Evolutionary conservation across 257 asterid genomes (phyloP).

Genomic region (Solanum neorickii): DNA sequence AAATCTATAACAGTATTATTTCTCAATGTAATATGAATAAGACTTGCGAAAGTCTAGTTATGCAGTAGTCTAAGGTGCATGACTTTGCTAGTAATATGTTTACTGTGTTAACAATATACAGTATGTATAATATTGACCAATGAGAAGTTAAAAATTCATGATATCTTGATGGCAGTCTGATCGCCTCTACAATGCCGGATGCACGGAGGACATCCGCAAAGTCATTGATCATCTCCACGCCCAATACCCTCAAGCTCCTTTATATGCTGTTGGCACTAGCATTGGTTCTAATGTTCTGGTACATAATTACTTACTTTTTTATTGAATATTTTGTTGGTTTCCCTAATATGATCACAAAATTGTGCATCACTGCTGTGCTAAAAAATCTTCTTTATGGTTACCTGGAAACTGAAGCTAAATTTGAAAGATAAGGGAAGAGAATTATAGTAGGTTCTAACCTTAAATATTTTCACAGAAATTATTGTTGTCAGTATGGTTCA

Average conservation of each 20-base stretch:
- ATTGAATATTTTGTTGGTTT: background rate
- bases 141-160: background rate
- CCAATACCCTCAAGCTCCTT: slow-evolving; percentile 47
- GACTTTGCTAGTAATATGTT: background rate
- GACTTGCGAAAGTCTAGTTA: background rate
- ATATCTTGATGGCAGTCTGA: slow-evolving; percentile 41
- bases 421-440: background rate
- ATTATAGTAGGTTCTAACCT: background rate
- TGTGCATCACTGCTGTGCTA: background rate
- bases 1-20: background rate
- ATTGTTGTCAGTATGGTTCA: background rate
- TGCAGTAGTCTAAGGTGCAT: background rate
- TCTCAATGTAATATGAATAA: background rate
- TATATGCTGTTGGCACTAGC: slow-evolving; percentile 66
- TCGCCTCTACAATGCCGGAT: slow-evolving; percentile 77
- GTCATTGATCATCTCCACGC: slow-evolving; percentile 45
- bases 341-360: background rate
- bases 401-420: background rate
- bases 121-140: background rate
- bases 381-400: background rate
- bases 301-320: background rate
- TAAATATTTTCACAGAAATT: background rate
- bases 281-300: slow-evolving; percentile 82
- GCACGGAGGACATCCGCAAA: slow-evolving; percentile 60
- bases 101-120: background rate